Evolutionary conservation across 805 yeast genomes (phyloP), one percentile per base, ranked within the genome.

Genomic region (Candida alai): DNA sequence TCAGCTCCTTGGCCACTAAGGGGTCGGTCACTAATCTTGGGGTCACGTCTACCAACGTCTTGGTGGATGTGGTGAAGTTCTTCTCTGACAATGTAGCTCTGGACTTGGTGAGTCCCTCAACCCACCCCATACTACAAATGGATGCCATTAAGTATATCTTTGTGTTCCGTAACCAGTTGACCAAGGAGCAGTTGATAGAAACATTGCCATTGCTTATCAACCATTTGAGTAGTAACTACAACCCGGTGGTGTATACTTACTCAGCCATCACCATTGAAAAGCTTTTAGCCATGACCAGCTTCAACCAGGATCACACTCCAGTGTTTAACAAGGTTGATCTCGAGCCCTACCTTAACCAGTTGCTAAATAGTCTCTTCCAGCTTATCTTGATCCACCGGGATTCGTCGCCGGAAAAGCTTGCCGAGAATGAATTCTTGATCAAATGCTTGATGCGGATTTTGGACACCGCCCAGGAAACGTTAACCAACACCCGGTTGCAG

Each of bases 381-480:
- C 68, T 86, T 30, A 80, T 90, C 30, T 65, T 81, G 36, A 34
- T 48, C 22, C 43, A 50, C 29, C n/a, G n/a, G n/a, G 40, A 41
- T 25, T 65, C 68, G 37, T 74, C 86, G 1, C 97, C 97, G 0
- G 97, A 88, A 54, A 90, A 88, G 52, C 65, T 94, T 33, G 88
- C 97, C 0, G 97, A 93, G 53, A 93, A 93, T 58, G 98, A 93
- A 53, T 93, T 86, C 54, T 68, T 93, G 52, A 85, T 93, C 80
- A 86, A 82, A 52, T 78, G 94, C 42, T 68, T 86, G 2, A 86
- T 88, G 88, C 74, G 97, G 49, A 80, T 89, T 6, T 59, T 84
- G 38, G 69, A 81, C 32, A 76, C 88, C 12, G 73, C 87, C 6
- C 86, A 84, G 47, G 85, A 84, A 42, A 60, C 78, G 1, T 52